Percentiles rank a stretch among this genome's conserved stretches.
Conservation (phyloP, 2,329 filamentous ascomycete species). For the Epichloe aotearoae region DNA sequence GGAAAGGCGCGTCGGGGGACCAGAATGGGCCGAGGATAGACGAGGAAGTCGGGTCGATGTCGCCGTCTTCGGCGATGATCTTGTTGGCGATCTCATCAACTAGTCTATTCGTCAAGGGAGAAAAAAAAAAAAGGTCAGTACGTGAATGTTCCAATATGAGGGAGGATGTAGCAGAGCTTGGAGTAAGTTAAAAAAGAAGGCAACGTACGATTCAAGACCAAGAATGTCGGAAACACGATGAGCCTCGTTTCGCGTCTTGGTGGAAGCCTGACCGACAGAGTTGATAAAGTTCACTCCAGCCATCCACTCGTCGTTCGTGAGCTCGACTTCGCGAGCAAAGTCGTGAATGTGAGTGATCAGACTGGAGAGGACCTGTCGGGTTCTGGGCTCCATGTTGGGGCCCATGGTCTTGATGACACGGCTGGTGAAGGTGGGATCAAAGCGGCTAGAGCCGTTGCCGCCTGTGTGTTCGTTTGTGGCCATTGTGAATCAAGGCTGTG, state of each 20-base stretch:
- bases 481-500: too few relatives aligned
- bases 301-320: conserved; percentile 67
- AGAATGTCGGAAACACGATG: conserved; percentile 62
- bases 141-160: too few relatives aligned
- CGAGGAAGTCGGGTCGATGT: conserved; percentile 55
- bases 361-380: conserved; percentile 47
- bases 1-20: conserved; percentile 62
- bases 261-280: conserved; percentile 55
- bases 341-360: conserved; percentile 65
- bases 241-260: conserved; percentile 58
- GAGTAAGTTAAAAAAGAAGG: too few relatives aligned
- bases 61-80: conserved; percentile 47
- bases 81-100: conserved; percentile 52
- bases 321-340: conserved; percentile 64
- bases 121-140: neutral
- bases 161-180: too few relatives aligned
- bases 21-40: conserved; percentile 69
- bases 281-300: conserved; percentile 64
- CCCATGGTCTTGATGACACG: conserved; percentile 63
- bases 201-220: conserved; percentile 53
- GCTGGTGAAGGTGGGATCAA: conserved; percentile 67
- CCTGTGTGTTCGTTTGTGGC: conserved; percentile 13
- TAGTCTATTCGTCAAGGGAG: conserved; percentile 21
- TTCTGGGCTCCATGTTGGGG: conserved; percentile 51
- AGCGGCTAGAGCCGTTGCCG: conserved; percentile 25